These are phyloP conservation scores for Annulohypoxylon moriforme DNA, from an alignment of 495 filamentous ascomycete species.

Conservation along the genomic window DNA sequence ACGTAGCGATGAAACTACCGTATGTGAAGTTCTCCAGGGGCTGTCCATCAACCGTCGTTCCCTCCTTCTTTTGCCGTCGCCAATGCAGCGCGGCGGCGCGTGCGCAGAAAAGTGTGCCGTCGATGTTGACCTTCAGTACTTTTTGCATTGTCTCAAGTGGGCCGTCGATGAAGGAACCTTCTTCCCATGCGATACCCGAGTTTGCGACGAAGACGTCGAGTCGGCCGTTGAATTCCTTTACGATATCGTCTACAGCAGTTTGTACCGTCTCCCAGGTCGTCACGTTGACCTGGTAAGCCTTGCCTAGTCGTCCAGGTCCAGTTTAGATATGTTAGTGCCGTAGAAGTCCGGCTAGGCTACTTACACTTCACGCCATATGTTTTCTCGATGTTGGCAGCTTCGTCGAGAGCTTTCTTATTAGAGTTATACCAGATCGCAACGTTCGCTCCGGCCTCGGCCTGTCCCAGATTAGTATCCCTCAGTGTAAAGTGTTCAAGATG, in stretches of 20 bases:
- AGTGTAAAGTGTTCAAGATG: constrained; percentile 42
- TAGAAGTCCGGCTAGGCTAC: constrained; percentile 14
- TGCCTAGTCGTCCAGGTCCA: constrained; percentile 61
- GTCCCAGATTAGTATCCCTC: constrained; percentile 2
- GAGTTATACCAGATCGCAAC: constrained; percentile 89
- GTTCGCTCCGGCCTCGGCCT: constrained; percentile 86
- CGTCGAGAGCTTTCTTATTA: constrained; percentile 75
- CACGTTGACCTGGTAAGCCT: constrained; percentile 80
- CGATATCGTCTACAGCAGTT: constrained; percentile 65
- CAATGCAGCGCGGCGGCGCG: constrained; percentile 78
- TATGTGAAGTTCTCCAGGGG: constrained; percentile 72
- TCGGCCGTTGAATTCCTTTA: constrained; percentile 76
- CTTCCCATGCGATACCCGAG: constrained; percentile 78
- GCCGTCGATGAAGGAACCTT: constrained; percentile 75
- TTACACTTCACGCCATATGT: constrained; percentile 84
- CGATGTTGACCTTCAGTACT: constrained; percentile 79
- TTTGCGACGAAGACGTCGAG: constrained; percentile 87
- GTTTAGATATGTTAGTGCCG: constrained; percentile 8
- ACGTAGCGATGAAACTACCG: constrained; percentile 82
- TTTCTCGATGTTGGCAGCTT: constrained; percentile 78
- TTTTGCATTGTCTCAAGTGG: constrained; percentile 72
- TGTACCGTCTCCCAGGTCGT: constrained; percentile 68
- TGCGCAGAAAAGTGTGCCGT: constrained; percentile 86
- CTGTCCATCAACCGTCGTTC: constrained; percentile 72
- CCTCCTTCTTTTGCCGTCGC: constrained; percentile 68